Conservation (phyloP, 2,329 filamentous ascomycete genomes). For the Pseudogymnoascus sp. region DNA sequence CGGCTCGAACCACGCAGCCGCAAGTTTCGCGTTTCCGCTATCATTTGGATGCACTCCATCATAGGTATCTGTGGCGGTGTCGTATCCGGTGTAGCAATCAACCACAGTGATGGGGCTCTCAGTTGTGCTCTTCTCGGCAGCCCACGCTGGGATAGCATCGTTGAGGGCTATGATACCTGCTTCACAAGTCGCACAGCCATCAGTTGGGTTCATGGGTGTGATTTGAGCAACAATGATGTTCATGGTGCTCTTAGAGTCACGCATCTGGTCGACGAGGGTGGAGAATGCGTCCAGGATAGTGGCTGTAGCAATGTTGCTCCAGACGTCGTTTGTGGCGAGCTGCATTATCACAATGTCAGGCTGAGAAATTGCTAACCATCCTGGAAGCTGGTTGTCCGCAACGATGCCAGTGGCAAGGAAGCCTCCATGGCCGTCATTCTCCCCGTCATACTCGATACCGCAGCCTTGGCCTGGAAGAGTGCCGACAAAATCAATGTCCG, state of each 20-base stretch:
- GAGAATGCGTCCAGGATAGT: conserved; percentile 33
- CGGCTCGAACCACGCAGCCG: conserved; percentile 24
- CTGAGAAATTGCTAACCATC: conserved; percentile 32
- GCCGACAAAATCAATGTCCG: conserved; percentile 31
- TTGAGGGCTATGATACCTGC: conserved; percentile 22
- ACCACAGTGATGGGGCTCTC: conserved; percentile 29
- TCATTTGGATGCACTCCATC: conserved; percentile 32
- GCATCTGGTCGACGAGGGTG: conserved; percentile 35
- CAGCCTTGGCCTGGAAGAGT: conserved; percentile 30
- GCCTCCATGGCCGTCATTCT: conserved; percentile 39
- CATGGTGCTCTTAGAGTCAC: conserved; percentile 33
- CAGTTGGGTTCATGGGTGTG: conserved; percentile 28
- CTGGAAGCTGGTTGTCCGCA: conserved; percentile 31
- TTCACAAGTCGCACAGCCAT: conserved; percentile 23
- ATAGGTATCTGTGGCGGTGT: conserved; percentile 23
- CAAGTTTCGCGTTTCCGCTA: conserved; percentile 27
- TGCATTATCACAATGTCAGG: conserved; percentile 41
- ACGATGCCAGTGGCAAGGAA: conserved; percentile 34
- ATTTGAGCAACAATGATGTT: conserved; percentile 33
- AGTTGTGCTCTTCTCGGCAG: conserved; percentile 20
- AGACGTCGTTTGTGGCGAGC: conserved; percentile 38
- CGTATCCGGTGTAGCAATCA: conserved; percentile 30
- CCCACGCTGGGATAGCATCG: conserved; percentile 29
- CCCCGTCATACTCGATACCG: conserved; percentile 34
- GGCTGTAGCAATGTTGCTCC: conserved; percentile 28